phyloP scores from a whole-genome alignment of 1,139 yeast genomes.

The Ogataea hybrid region DNA sequence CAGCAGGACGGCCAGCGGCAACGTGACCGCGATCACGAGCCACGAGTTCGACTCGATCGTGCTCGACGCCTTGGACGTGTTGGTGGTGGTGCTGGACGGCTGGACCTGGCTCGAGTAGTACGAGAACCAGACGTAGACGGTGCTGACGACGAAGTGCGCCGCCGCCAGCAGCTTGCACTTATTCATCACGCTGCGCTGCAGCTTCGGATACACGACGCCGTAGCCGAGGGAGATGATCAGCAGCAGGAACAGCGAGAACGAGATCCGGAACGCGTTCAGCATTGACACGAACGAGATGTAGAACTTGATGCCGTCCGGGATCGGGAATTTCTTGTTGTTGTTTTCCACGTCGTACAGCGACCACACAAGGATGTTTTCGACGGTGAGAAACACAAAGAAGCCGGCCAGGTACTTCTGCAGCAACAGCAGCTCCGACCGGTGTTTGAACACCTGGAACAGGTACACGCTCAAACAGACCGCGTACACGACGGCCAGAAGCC shows the following conservation, averaged over 20 bases:
- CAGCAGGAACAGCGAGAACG: slow-evolving; percentile 85
- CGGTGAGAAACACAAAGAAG: slow-evolving; percentile 76
- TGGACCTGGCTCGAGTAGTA: slow-evolving; percentile 44
- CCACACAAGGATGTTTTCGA: slow-evolving; percentile 83
- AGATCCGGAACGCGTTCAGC: slow-evolving; percentile 75
- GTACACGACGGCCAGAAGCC: slow-evolving; percentile 79
- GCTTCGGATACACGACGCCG: slow-evolving; percentile 86
- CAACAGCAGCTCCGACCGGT: slow-evolving; percentile 84
- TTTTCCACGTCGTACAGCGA: slow-evolving; percentile 73
- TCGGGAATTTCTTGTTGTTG: slow-evolving; percentile 44
- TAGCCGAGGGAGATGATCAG: slow-evolving; percentile 88
- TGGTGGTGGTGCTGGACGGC: slow-evolving; percentile 32
- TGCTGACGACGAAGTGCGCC: slow-evolving; percentile 65
- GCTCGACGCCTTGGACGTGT: slow-evolving; percentile 29
- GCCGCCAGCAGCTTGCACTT: slow-evolving; percentile 77
- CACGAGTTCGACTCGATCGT: slow-evolving; percentile 34
- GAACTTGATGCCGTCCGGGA: slow-evolving; percentile 61
- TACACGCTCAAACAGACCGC: slow-evolving; percentile 78
- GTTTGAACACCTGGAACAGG: slow-evolving; percentile 82
- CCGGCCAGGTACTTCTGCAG: slow-evolving; percentile 88
- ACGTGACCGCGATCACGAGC: slow-evolving; percentile 47
- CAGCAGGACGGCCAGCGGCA: slow-evolving; percentile 72
- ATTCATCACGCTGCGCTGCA: slow-evolving; percentile 74
- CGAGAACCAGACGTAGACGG: slow-evolving; percentile 65
- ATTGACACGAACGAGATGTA: slow-evolving; percentile 78